These are phyloP conservation scores for Eucalyptus brandiana DNA, from an alignment of 345 rosid species.

Conservation along the genomic window DNA sequence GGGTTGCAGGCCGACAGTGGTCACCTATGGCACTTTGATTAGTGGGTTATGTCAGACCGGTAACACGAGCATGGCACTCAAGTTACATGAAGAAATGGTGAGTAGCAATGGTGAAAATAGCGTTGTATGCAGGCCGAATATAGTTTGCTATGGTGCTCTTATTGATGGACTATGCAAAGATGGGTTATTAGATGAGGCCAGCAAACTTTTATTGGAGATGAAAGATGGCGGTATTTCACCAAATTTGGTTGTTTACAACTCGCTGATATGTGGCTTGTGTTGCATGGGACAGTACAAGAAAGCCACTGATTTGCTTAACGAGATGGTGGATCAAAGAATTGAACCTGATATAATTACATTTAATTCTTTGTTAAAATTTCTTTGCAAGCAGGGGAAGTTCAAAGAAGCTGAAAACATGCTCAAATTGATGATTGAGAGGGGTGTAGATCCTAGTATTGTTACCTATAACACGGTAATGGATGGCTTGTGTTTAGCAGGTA, in stretches of 20 bases:
- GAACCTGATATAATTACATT: not conserved
- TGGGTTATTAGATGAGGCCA: conserved; percentile 8
- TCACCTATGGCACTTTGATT: conserved; percentile 4
- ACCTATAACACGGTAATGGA: conserved; percentile 5
- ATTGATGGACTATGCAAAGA: conserved; percentile 18
- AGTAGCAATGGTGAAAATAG: not conserved
- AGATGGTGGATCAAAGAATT: conserved; percentile 5
- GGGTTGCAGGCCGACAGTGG: conserved; percentile 1
- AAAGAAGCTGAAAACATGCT: not conserved
- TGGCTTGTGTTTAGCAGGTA: not conserved
- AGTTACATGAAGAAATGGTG: conserved; percentile 6
- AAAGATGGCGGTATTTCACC: conserved; percentile 2
- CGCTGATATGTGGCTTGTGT: conserved; percentile 10
- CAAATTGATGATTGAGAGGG: conserved; percentile 3
- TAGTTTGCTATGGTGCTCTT: not conserved
- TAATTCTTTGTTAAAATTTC: not conserved
- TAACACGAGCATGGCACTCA: not conserved
- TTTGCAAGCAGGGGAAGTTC: conserved; percentile 2
- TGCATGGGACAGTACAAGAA: not conserved
- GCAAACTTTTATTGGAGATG: conserved; percentile 18
- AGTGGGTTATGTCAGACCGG: conserved; percentile 5
- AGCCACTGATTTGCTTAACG: conserved; percentile 2
- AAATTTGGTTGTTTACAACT: conserved; percentile 1
- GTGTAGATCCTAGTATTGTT: not conserved
- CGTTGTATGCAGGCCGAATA: conserved; percentile 1